These are phyloP conservation scores for Parathielavia hyrcaniae DNA, from an alignment of 495 filamentous ascomycete species.

Conservation along the genomic window DNA sequence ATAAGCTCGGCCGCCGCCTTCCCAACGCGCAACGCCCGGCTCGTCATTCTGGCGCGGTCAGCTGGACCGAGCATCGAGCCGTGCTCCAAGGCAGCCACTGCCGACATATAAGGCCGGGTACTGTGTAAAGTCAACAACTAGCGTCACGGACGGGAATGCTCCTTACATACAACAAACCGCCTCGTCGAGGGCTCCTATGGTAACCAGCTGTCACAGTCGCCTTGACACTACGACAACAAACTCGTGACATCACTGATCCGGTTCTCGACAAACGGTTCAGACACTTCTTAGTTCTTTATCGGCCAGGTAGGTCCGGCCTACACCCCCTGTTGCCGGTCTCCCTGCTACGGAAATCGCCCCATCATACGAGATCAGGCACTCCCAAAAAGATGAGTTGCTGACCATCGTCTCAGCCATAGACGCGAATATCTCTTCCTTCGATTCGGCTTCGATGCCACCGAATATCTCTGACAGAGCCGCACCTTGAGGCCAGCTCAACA, in stretches of 20 bases:
- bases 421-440: not conserved
- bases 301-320: not conserved
- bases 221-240: not conserved
- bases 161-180: not conserved
- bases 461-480: not conserved
- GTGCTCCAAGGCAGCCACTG: constrained; percentile 6
- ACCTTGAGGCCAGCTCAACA: constrained; percentile 26
- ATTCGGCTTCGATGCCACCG: constrained; percentile 3
- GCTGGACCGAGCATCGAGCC: constrained; percentile 13
- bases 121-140: not conserved
- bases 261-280: not conserved
- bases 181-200: constrained; percentile 15
- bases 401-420: not conserved
- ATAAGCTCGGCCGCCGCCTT: too few species aligned
- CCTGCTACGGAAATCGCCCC: too few species aligned
- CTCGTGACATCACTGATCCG: not conserved
- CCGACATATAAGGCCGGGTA: too few species aligned
- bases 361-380: too few species aligned
- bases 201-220: constrained; percentile 1
- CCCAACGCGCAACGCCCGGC: constrained; percentile 6
- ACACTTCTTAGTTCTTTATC: not conserved
- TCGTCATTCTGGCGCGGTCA: constrained; percentile 27
- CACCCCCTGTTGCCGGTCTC: not conserved
- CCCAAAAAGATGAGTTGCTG: not conserved
- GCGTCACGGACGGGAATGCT: not conserved